Evolutionary conservation across 2,329 filamentous ascomycete species (phyloP).

Genomic region (Exophiala viscosa): DNA sequence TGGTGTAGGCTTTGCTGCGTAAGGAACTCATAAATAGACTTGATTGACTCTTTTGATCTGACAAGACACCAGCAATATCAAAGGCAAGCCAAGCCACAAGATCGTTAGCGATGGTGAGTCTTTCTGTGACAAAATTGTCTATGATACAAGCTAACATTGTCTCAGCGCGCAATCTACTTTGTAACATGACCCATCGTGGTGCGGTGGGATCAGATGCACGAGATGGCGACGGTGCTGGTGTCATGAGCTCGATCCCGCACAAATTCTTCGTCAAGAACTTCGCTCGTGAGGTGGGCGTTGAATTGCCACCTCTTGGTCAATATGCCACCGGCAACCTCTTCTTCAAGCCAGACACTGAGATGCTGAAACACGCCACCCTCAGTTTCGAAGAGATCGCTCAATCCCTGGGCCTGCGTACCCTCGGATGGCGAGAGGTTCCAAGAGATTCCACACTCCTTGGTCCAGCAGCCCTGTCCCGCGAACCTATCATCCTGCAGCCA

Average conservation of each 20-base stretch:
- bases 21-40: slow-evolving; percentile 24
- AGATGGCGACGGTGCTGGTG: slow-evolving; percentile 96
- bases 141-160: slow-evolving; percentile 18
- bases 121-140: not conserved
- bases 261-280: slow-evolving; percentile 99
- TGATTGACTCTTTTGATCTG: not conserved
- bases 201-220: slow-evolving; percentile 96
- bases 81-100: slow-evolving; percentile 95
- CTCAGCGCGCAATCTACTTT: slow-evolving; percentile 82
- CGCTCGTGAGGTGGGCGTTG: slow-evolving; percentile 80
- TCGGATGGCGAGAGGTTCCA: slow-evolving; percentile 95
- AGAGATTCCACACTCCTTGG: slow-evolving; percentile 90
- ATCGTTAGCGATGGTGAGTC: slow-evolving; percentile 93
- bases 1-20: slow-evolving; percentile 98
- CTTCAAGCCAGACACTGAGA: slow-evolving; percentile 93
- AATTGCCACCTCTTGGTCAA: slow-evolving; percentile 82
- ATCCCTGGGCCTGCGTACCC: slow-evolving; percentile 77
- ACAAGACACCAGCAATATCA: slow-evolving; percentile 71
- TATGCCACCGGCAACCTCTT: slow-evolving; percentile 98
- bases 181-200: slow-evolving; percentile 99
- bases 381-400: slow-evolving; percentile 93
- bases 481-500: slow-evolving; percentile 92
- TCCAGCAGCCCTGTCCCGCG: slow-evolving; percentile 85
- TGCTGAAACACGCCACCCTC: slow-evolving; percentile 82
- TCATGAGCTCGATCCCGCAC: slow-evolving; percentile 99